Conservation (phyloP, 2,329 filamentous ascomycete species). For the Dryadomyces quercus-mongolicae region DNA sequence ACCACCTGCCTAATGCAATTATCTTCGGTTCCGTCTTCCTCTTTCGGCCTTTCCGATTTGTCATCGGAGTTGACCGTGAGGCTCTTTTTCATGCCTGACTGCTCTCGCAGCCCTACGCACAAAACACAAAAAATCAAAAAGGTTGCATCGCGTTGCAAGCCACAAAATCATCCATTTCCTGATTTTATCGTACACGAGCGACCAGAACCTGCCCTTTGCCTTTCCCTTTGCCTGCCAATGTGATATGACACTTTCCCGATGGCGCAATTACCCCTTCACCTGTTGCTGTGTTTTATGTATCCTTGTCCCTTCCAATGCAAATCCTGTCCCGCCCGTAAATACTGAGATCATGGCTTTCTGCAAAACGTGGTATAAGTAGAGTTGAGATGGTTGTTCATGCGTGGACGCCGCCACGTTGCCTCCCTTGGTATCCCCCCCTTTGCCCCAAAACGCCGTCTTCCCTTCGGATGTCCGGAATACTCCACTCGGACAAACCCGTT, state of each 20-base stretch:
- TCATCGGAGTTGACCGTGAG: no score
- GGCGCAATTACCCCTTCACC: not conserved
- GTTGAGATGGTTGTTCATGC: constrained; percentile 39
- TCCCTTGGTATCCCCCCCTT: not conserved
- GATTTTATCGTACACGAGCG: constrained; percentile 6
- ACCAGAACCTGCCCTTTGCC: constrained; percentile 3
- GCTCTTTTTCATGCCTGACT: no score
- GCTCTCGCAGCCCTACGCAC: no score
- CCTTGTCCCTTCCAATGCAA: constrained; percentile 1
- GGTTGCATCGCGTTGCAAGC: not conserved
- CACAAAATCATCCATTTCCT: constrained; percentile 1
- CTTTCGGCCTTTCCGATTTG: no score
- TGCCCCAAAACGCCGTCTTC: not conserved
- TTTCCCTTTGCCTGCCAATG: not conserved
- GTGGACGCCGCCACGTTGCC: constrained; percentile 12
- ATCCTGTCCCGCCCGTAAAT: constrained; percentile 7
- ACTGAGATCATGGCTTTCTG: constrained; percentile 4
- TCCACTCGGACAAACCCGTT: not conserved
- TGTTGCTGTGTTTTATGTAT: not conserved
- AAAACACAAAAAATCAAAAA: no score
- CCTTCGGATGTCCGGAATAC: not conserved
- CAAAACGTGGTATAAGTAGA: constrained; percentile 24
- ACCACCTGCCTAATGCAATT: no score
- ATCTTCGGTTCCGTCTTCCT: no score
- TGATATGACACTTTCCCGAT: not conserved